phyloP scores from a whole-genome alignment of 140 eudicot genomes.

The Erigeron philadelphicus region DNA sequence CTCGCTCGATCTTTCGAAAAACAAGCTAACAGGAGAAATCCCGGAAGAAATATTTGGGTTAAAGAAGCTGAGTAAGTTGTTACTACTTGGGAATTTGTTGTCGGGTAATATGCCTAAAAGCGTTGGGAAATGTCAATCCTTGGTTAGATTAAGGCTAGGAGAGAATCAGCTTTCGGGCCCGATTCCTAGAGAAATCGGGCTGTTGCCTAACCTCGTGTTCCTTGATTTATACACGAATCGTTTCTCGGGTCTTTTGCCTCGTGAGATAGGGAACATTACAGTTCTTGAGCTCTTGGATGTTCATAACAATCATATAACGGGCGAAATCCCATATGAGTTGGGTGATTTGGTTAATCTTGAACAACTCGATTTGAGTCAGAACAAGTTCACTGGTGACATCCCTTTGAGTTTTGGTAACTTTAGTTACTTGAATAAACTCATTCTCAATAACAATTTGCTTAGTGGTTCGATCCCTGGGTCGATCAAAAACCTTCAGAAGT shows the following conservation, averaged over 20 bases:
- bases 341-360: conserved; percentile 79
- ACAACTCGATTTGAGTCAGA: conserved; percentile 89
- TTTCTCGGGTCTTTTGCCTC: conserved; percentile 73
- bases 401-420: conserved; percentile 80
- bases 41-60: conserved; percentile 77
- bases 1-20: conserved; percentile 74
- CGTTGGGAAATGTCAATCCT: conserved; percentile 66
- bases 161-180: conserved; percentile 84
- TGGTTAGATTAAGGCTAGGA: conserved; percentile 80
- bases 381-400: conserved; percentile 69
- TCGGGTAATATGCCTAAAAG: conserved; percentile 57
- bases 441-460: conserved; percentile 65
- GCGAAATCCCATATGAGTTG: conserved; percentile 59
- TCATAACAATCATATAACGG: conserved; percentile 74
- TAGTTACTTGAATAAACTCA: conserved; percentile 82
- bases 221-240: conserved; percentile 83
- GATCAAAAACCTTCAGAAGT: conserved; percentile 60
- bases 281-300: conserved; percentile 88
- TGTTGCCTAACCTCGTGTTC: conserved; percentile 81
- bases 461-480: conserved; percentile 63
- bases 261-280: conserved; percentile 58
- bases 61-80: conserved; percentile 69
- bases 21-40: conserved; percentile 74
- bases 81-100: conserved; percentile 74
- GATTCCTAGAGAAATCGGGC: conserved; percentile 82